Evolutionary conservation across 2,329 filamentous ascomycete genomes (phyloP).

Genomic region (Trichoderma oligosporum): DNA sequence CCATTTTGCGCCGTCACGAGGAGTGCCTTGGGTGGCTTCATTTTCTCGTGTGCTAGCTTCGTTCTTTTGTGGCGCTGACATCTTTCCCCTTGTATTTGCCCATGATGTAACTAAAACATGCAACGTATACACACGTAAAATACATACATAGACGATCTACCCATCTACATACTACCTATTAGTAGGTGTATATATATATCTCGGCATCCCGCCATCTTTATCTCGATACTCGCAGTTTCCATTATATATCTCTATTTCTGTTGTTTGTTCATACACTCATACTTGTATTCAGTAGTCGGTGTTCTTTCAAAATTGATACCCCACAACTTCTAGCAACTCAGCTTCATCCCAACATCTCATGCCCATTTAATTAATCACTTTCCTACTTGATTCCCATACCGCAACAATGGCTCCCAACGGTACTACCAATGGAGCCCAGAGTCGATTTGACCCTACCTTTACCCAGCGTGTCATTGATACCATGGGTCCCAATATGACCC

Average conservation of each 20-base stretch:
- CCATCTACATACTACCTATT: too few relatives aligned
- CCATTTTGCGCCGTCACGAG: too few relatives aligned
- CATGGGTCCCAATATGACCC: conserved; percentile 65
- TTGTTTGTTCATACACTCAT: not conserved
- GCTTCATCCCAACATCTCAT: not conserved
- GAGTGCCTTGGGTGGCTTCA: too few relatives aligned
- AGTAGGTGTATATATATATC: not conserved
- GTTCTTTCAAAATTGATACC: not conserved
- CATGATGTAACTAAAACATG: too few relatives aligned
- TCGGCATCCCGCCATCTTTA: not conserved
- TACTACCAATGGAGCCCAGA: conserved; percentile 2
- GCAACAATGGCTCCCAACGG: conserved; percentile 4
- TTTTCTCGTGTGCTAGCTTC: too few relatives aligned
- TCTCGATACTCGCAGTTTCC: not conserved
- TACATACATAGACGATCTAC: too few relatives aligned
- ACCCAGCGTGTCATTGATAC: conserved; percentile 69
- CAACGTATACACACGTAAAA: too few relatives aligned
- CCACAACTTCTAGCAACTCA: not conserved
- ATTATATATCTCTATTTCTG: not conserved
- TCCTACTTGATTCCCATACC: too few relatives aligned
- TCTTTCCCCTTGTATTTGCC: too few relatives aligned
- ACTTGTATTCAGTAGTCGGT: not conserved
- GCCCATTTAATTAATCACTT: too few relatives aligned
- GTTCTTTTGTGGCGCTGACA: too few relatives aligned
- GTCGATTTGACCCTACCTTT: conserved; percentile 70